Base-by-base conservation (phyloP, 129 eudicot genomes). In the Oenanthe sinensis region DNA sequence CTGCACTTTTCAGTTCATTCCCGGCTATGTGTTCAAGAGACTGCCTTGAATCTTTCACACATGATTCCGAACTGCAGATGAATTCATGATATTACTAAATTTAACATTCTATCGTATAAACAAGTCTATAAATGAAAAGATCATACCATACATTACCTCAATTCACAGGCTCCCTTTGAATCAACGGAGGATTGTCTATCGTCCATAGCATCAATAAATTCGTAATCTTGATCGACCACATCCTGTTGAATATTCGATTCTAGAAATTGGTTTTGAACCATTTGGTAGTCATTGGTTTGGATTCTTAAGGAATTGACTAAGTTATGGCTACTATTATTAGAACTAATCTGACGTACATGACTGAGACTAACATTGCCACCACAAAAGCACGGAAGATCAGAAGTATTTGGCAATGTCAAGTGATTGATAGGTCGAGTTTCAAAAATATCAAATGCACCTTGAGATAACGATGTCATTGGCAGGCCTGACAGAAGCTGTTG, bases 151-250 rank as follows among this genome's bases (percentile, higher is more conserved):
- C 3, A 65, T 62, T 49, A 89, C 96, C 94, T 87, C 16, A 92
- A 85, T 55, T 89, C 88, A 78, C 87, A 87, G 4, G 83, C 85
- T 52, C 85, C 91, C 76, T 84, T 89, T 28, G 91, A 85, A 62
- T 84, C 92, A 52, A 88, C 83, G 58, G 81, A 91, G 7, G 97
- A 93, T 58, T 91, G 97, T 45, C 88, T 86, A 71, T 94, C 98
- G 81, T 91, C 91, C 48, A 94, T 88, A 0, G 92, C 87, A 75
- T 94, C 96, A 30, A 91, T 89, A 65, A 89, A 88, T 0, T 91
- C 90, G 46, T 86, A 89, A 58, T 89, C 89, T 52, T 86, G 33
- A 58, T 58, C 91, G 58, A 75, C 65, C 5, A 77, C 81, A 49
- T 88, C 96, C 33, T 86, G 89, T 42, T 87, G 88, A 7, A 85